Evolutionary conservation across 345 rosid species (phyloP).

Genomic region (Fremontodendron californicum): DNA sequence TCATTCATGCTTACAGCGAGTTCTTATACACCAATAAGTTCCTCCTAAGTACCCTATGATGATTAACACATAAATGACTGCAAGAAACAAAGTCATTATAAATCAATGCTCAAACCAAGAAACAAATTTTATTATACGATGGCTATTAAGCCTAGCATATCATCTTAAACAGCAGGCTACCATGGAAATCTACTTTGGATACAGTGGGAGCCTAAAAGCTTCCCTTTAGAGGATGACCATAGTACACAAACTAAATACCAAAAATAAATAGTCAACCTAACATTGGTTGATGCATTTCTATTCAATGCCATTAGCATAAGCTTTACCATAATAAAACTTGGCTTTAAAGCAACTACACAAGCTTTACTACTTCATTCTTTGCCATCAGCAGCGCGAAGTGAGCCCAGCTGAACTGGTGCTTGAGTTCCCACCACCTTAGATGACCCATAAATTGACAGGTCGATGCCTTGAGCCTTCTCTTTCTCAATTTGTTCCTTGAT

Average conservation of each 20-base stretch:
- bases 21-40: not conserved
- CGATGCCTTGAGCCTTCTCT: constrained; percentile 76
- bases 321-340: constrained; percentile 19
- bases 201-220: constrained; percentile 18
- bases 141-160: not conserved
- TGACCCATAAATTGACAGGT: constrained; percentile 72
- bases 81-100: not conserved
- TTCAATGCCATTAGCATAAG: not conserved
- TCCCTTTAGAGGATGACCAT: constrained; percentile 13
- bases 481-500: constrained; percentile 92
- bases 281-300: not conserved
- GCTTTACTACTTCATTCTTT: constrained; percentile 52
- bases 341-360: constrained; percentile 9
- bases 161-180: constrained; percentile 4
- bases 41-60: not conserved
- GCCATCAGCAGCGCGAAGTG: constrained; percentile 91
- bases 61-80: not conserved
- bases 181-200: constrained; percentile 15
- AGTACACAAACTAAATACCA: constrained; percentile 15
- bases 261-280: not conserved
- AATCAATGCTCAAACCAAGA: not conserved
- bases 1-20: too few species aligned
- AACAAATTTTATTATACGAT: constrained; percentile 6
- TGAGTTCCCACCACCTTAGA: constrained; percentile 99
- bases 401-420: constrained; percentile 93